Conservation (phyloP, 176 grass and related monocot species). For the bread wheat (Triticum aestivum) region IWGSC_CS_RefSeq_v2.1 NC_057812.1:453092794-453093293, state of each 20-base stretch:
- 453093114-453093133: background rate
- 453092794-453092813: too few relatives aligned
- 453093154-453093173: slow-evolving; percentile 41
- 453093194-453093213: slow-evolving; percentile 42
- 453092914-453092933: background rate
- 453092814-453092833: too few relatives aligned
- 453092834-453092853: too few relatives aligned
- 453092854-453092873: too few relatives aligned
- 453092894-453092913: slow-evolving; percentile 8
- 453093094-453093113: background rate
- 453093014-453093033: background rate
- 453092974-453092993: background rate
- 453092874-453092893: too few relatives aligned
- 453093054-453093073: background rate
- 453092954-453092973: slow-evolving; percentile 20
- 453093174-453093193: slow-evolving; percentile 37
- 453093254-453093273: slow-evolving; percentile 39
- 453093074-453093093: background rate
- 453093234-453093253: background rate
- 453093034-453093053: background rate
- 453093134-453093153: slow-evolving; percentile 17
- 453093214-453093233: slow-evolving; percentile 40
- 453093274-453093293: slow-evolving; percentile 39
- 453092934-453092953: background rate
- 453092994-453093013: background rate